phyloP scores from a whole-genome alignment of 768 basidiomycete genomes.

The Leccinum fibrillosum region DNA sequence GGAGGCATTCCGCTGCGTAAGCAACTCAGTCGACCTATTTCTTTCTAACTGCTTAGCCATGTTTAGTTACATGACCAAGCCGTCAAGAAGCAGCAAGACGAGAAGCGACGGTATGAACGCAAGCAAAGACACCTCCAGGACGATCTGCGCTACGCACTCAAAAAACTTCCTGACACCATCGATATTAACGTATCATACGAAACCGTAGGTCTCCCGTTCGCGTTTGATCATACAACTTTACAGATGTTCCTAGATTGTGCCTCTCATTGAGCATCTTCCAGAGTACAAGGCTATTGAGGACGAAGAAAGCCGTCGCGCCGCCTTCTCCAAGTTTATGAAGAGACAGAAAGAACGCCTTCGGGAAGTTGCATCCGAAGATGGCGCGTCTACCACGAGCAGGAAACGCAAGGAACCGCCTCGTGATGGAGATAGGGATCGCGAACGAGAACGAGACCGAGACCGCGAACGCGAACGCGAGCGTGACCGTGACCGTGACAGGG shows the following conservation, averaged over 20 bases:
- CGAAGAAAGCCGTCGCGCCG: constrained; percentile 76
- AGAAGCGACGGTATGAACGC: constrained; percentile 82
- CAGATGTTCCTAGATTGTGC: constrained; percentile 49
- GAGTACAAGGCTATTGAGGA: constrained; percentile 89
- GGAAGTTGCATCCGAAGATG: constrained; percentile 77
- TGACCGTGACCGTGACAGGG: constrained; percentile 31
- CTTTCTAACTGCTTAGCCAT: constrained; percentile 6
- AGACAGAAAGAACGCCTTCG: constrained; percentile 89
- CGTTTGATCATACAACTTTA: neutral
- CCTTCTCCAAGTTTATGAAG: constrained; percentile 86
- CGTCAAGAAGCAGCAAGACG: constrained; percentile 75
- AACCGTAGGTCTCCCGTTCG: constrained; percentile 47
- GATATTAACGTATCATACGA: constrained; percentile 78
- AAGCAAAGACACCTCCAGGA: constrained; percentile 87
- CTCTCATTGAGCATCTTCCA: constrained; percentile 74
- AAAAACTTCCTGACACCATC: constrained; percentile 80
- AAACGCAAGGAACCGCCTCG: constrained; percentile 70
- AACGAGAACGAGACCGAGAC: constrained; percentile 38
- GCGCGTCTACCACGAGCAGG: constrained; percentile 73
- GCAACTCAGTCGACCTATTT: constrained; percentile 18
- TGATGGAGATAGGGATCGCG: constrained; percentile 49
- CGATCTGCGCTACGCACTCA: constrained; percentile 92
- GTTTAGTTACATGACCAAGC: constrained; percentile 69
- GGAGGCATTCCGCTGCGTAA: constrained; percentile 61
- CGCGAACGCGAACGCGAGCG: constrained; percentile 16